Evolutionary conservation across 345 rosid species (phyloP), one percentile per base, ranked within the genome.

Genomic region (Combretum micranthum): DNA sequence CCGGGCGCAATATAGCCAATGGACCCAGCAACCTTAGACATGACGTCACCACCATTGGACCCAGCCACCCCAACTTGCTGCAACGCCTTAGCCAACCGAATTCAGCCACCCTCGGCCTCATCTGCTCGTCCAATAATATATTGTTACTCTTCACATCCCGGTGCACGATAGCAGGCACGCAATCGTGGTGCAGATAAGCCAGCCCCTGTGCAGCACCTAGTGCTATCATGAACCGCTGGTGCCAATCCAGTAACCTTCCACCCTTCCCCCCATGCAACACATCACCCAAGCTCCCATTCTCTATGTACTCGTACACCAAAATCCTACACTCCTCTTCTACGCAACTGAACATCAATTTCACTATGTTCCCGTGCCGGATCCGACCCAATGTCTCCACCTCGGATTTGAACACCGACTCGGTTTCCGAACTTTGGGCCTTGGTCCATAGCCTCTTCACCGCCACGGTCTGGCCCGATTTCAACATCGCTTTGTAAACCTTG

Each of bases 1-100:
- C 96, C 94, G 10, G 96, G 96, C 22, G 96, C 96, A 47, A 86
- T 88, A 64, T 88, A 86, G 57, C 94, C 96, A 53, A 69, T 79
- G 55, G 94, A 75, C 13, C 94, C 94, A 44, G 83, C 87, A 0
- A 88, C 66, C 47, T 73, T 71, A 0, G 88, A 82, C 87, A 72
- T 80, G 9, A 49, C 60, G 9, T 52, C 65, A 2, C 64, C 73
- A 44, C 48, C 54, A 12, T 48, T 64, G 4, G 48, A 61, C 3
- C 21, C 23, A 3, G 63, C 6, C 46, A 26, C 45, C 14, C 1
- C 47, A 53, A 61, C 69, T 14, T 55, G 59, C 50, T 63, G 76
- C 60, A 86, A 52, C 39, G 75, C 49, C 80, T 80, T 89, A 15
- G 96, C 94, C 57, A 89, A 57, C 48, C 96, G 13, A 86, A 89